Base-by-base conservation (phyloP, 1,139 yeast species). In the Taphrina deformans region DNA sequence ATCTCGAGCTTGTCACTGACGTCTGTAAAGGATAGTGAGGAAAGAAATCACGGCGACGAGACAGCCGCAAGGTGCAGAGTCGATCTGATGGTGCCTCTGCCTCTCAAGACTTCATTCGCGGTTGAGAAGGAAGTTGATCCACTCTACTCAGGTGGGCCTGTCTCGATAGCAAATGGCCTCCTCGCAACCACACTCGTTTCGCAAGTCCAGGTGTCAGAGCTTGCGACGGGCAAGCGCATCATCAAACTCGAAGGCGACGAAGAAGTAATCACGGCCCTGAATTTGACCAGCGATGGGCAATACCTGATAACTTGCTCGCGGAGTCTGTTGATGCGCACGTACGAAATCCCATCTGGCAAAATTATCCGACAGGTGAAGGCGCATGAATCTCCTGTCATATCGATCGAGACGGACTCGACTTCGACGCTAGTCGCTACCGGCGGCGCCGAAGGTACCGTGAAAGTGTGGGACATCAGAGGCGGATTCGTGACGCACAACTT, bases 361-460 rank as follows among this genome's bases (percentile, higher is more conserved):
- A 69, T 73, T 73, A 27, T 74, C 66, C 67, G 79, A 73, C 59
- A 75, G 75, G 55, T 83, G 79, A 68, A 77, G 76, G 73, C 81
- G 80, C 75, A 79, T 78, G 75, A 88, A 81, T 74, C 97, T 0
- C 97, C 98, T 0, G 88, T 89, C 1, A 89, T 89, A 74, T 87
- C 90, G 21, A 82, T 91, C 66, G 80, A 87, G 14, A 83, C 84
- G 35, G 99, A 93, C 75, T 75, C 83, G 4, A 90, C 97, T 0
- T 88, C 96, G 16, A 84, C 96, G 3, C 79, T 93, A 60, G 84
- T 92, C 73, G 96, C 97, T 41, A 86, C 95, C 72, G 99, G 99
- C 59, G 93, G 96, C 56, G 88, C 97, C 0, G 99, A 95, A 74
- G 98, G 99, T 60, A 83, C 85, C 46, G 88, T 92, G 23, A 86